A percentile compares a stretch with the other conserved stretches of the same genome.
Evolutionary conservation across 2,329 filamentous ascomycete species (phyloP).

Genomic region (Epichloe elymi): DNA sequence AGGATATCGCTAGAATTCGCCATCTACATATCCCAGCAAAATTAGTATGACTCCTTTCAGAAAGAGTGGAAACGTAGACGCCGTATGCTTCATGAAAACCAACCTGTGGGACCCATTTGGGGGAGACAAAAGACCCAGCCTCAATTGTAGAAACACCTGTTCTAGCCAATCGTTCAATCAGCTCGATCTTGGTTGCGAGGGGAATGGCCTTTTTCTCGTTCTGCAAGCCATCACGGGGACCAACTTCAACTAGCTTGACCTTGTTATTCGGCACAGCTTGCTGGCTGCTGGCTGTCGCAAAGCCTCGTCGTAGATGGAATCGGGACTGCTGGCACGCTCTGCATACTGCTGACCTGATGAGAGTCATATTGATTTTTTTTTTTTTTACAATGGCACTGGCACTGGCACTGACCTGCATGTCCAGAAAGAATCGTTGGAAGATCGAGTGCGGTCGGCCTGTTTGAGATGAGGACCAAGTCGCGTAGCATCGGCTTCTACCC

Average conservation of each 20-base stretch:
- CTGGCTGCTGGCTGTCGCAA: conserved; percentile 26
- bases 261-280: conserved; percentile 24
- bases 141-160: conserved; percentile 66
- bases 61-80: neutral
- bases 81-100: conserved; percentile 2
- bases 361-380: conserved; percentile 17
- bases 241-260: conserved; percentile 66
- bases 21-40: conserved; percentile 41
- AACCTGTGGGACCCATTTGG: conserved; percentile 76
- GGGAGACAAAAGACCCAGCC: conserved; percentile 61
- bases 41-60: neutral
- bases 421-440: neutral
- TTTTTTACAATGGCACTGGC: neutral
- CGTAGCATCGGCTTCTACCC: conserved; percentile 18
- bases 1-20: conserved; percentile 65
- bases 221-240: conserved; percentile 74
- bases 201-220: conserved; percentile 70
- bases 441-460: neutral
- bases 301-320: conserved; percentile 19
- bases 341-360: conserved; percentile 24
- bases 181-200: conserved; percentile 59
- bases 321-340: conserved; percentile 25
- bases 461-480: conserved; percentile 7
- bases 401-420: neutral
- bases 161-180: conserved; percentile 55